Base-by-base conservation (phyloP, 805 yeast genomes). In the Metahyphopichia silvanorum region DNA sequence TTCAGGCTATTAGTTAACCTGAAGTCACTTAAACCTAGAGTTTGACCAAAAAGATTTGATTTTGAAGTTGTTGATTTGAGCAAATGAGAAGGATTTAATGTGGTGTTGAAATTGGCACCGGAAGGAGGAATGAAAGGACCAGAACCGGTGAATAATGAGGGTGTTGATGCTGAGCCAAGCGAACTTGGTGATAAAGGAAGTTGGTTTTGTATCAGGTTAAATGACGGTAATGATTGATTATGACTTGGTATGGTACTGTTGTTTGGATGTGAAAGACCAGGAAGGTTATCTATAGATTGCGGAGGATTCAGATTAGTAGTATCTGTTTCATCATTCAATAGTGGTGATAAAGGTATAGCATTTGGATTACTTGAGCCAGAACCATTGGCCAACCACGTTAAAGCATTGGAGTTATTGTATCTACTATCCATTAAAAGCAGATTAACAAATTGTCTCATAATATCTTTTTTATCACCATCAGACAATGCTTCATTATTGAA, bases 201-300 rank as follows among this genome's bases (percentile, higher is more conserved):
- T 25, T 50, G 56, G 42, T 53, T 57, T 33, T 59, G 66, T 27
- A 60, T 56, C n/a, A 56, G 39, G 37, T 59, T 60, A 38, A 60
- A 59, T 4, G 66, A 54, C 4, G 67, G 67, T 6, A 60, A 37
- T 38, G 56, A 65, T 27, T 59, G 64, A 33, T n/a, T n/a, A n/a
- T n/a, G n/a, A n/a, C n/a, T n/a, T n/a, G n/a, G n/a, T n/a, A n/a
- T n/a, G n/a, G n/a, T n/a, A n/a, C n/a, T n/a, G n/a, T n/a, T n/a
- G 34, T 45, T 35, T 53, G 61, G 34, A 49, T 51, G 25, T 53
- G 60, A 20, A 50, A 46, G 34, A 42, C 53, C 44, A 43, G 51
- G 20, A 43, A 24, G 24, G 34, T 49, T 5, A 38, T 27, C 27
- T 47, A n/a, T n/a, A n/a, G 54, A 27, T 37, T 42, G 4, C 58